Percentiles rank a stretch among this genome's conserved stretches.
phyloP scores from a whole-genome alignment of 129 eudicot species.

The Flaveria trinervia region DNA sequence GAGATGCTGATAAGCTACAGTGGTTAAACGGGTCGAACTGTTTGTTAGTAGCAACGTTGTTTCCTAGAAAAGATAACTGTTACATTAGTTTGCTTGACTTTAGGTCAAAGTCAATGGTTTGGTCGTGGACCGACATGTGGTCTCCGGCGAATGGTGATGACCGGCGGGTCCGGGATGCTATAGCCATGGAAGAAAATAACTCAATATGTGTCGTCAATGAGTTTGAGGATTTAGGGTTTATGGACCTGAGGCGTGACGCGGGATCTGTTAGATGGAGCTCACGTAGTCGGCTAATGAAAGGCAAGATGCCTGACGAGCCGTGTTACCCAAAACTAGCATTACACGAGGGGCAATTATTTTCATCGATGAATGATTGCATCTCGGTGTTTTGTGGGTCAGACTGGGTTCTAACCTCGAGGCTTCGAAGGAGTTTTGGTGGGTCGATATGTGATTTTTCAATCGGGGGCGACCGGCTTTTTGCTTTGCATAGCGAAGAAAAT shows the following conservation, averaged over 20 bases:
- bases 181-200: slow-evolving; percentile 75
- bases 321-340: slow-evolving; percentile 89
- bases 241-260: slow-evolving; percentile 69
- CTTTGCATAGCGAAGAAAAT: slow-evolving; percentile 85
- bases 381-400: slow-evolving; percentile 95
- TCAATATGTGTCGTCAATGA: slow-evolving; percentile 87
- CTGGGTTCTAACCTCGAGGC: slow-evolving; percentile 88
- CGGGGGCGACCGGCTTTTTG: slow-evolving; percentile 88
- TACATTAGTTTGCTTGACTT: slow-evolving; percentile 91
- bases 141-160: slow-evolving; percentile 40
- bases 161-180: slow-evolving; percentile 79
- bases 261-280: slow-evolving; percentile 92
- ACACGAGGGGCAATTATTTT: slow-evolving; percentile 77
- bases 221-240: slow-evolving; percentile 89
- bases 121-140: slow-evolving; percentile 87
- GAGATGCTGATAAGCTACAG: slow-evolving; percentile 89
- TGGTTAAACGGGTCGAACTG: slow-evolving; percentile 82
- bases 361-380: slow-evolving; percentile 76
- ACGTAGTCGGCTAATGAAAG: slow-evolving; percentile 70
- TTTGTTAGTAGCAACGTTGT: slow-evolving; percentile 86
- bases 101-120: slow-evolving; percentile 80
- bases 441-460: slow-evolving; percentile 90
- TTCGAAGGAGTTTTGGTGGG: slow-evolving; percentile 74
- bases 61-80: slow-evolving; percentile 83
- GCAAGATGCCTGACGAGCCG: slow-evolving; percentile 74